Conservation (phyloP, 1,139 yeast genomes). For the Nakaseomyces nivariensis region DNA sequence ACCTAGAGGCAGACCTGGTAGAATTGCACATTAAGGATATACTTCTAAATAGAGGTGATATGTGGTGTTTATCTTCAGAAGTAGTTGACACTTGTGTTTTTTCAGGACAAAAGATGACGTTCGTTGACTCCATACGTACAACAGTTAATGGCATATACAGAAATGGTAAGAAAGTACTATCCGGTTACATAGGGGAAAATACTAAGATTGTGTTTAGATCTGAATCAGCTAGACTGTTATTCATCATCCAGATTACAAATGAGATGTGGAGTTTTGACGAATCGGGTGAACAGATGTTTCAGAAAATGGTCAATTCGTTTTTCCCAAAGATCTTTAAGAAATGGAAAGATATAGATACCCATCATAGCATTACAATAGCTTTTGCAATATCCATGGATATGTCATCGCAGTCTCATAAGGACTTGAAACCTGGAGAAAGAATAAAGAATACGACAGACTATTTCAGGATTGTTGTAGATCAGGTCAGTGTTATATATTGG, state of each 20-base stretch:
- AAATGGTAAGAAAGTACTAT: conserved; percentile 55
- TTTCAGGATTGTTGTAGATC: conserved; percentile 91
- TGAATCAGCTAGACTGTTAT: conserved; percentile 76
- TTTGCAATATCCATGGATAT: conserved; percentile 68
- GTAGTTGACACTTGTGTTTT: conserved; percentile 58
- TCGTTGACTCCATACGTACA: conserved; percentile 55
- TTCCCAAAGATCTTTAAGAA: conserved; percentile 82
- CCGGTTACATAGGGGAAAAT: conserved; percentile 57
- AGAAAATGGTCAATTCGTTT: conserved; percentile 80
- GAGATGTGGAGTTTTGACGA: conserved; percentile 99
- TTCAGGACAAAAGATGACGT: conserved; percentile 53
- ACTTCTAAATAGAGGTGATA: conserved; percentile 78
- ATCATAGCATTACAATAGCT: conserved; percentile 85
- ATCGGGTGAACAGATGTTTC: conserved; percentile 88
- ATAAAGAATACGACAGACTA: conserved; percentile 64
- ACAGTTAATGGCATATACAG: conserved; percentile 58
- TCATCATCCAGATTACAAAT: conserved; percentile 76
- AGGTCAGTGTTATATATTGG: conserved; percentile 82
- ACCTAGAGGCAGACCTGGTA: conserved; percentile 67
- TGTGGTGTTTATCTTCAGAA: conserved; percentile 74
- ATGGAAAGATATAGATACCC: conserved; percentile 81
- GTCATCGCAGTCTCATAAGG: conserved; percentile 46
- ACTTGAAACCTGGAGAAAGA: conserved; percentile 61
- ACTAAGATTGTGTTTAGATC: conserved; percentile 82
- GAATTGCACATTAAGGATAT: conserved; percentile 78